A percentile compares a stretch with the other conserved stretches of the same genome.
These are phyloP conservation scores for Boletus rubroflammeus DNA, from an alignment of 768 basidiomycete genomes.

Conservation along the genomic window DNA sequence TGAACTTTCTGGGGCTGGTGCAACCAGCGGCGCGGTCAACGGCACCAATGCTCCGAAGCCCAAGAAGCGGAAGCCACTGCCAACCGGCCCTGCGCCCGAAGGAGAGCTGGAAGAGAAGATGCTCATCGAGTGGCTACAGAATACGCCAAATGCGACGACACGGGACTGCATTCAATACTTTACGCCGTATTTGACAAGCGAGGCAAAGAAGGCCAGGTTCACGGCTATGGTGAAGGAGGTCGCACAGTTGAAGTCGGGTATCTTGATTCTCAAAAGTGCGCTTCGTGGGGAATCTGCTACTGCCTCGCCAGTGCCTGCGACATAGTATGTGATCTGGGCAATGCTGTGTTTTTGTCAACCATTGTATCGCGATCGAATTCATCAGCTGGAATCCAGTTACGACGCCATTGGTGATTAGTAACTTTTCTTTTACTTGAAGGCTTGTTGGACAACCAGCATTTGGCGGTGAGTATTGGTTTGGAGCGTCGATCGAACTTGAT, in stretches of 20 bases:
- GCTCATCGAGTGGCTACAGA: constrained; percentile 74
- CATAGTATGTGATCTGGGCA: constrained; percentile 22
- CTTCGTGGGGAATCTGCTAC: constrained; percentile 31
- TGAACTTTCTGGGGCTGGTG: constrained; percentile 31
- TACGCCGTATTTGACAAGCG: constrained; percentile 67
- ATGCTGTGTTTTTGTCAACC: constrained; percentile 14
- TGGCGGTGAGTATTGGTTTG: constrained; percentile 14
- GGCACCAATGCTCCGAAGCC: constrained; percentile 37
- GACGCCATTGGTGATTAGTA: not conserved
- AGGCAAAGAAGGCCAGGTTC: constrained; percentile 67
- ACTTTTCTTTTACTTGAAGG: too few relatives aligned
- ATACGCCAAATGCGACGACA: constrained; percentile 65
- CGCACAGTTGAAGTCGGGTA: constrained; percentile 64
- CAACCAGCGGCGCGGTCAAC: constrained; percentile 9
- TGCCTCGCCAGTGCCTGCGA: constrained; percentile 21
- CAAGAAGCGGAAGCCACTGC: constrained; percentile 53
- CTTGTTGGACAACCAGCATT: too few relatives aligned
- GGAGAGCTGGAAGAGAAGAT: constrained; percentile 60
- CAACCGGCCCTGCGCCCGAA: constrained; percentile 38
- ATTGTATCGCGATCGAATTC: constrained; percentile 18
- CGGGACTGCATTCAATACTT: constrained; percentile 80
- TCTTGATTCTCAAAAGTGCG: constrained; percentile 52
- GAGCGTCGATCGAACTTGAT: constrained; percentile 21
- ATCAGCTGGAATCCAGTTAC: constrained; percentile 13
- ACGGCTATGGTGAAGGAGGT: constrained; percentile 79